phyloP scores from a whole-genome alignment of 495 filamentous ascomycete species.

The Platismatia glauca region DNA sequence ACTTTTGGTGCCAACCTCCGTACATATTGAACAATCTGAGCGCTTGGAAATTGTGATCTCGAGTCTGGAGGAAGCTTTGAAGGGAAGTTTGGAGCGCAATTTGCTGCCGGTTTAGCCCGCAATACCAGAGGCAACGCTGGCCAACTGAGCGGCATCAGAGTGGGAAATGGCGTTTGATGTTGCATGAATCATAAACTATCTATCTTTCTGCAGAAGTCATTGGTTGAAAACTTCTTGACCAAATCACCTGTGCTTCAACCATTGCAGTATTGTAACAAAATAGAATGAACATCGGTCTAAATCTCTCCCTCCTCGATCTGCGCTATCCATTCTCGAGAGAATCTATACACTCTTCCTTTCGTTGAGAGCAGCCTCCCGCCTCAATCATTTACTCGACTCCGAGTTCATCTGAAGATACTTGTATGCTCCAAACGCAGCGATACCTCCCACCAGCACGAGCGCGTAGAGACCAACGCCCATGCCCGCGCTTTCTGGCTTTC shows the following conservation, averaged over 20 bases:
- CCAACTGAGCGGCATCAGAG: background rate
- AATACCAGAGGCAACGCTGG: background rate
- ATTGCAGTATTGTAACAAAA: background rate
- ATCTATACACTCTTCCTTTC: background rate
- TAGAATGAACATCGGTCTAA: background rate
- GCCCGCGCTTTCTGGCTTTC: conserved; percentile 43
- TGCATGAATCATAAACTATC: background rate
- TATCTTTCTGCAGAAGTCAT: background rate
- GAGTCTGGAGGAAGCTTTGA: background rate
- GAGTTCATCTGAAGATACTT: conserved; percentile 66
- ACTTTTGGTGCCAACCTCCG: no score
- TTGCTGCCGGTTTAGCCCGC: background rate
- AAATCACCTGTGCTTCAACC: background rate
- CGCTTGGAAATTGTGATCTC: background rate
- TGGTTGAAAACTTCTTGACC: background rate
- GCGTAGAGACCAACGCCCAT: conserved; percentile 77
- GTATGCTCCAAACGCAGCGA: conserved; percentile 73
- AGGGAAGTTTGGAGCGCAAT: no score
- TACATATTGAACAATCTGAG: background rate
- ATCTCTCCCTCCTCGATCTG: background rate
- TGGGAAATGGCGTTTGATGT: background rate
- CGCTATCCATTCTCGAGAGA: background rate
- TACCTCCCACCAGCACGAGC: conserved; percentile 66
- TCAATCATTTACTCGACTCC: conserved; percentile 11
- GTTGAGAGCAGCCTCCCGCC: background rate